Conservation (phyloP, 345 rosid species). For the Mangifera indica region DNA sequence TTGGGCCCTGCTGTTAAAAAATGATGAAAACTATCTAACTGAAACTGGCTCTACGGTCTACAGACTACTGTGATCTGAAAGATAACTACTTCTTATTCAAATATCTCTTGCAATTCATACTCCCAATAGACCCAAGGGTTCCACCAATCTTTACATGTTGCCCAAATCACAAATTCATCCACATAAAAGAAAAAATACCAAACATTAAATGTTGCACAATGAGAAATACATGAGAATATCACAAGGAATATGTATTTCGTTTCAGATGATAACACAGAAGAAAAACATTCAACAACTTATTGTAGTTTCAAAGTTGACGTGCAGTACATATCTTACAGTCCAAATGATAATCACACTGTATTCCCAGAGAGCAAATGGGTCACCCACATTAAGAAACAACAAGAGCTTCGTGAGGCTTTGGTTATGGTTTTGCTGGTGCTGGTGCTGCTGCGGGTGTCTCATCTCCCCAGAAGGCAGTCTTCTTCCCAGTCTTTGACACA, state of each 20-base stretch:
- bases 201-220: neutral
- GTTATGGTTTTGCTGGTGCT: constrained; percentile 32
- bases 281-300: constrained; percentile 14
- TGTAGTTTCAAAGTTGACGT: neutral
- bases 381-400: constrained; percentile 29
- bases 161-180: neutral
- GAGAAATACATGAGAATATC: neutral
- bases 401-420: constrained; percentile 34
- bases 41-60: neutral
- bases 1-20: too few relatives aligned
- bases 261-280: neutral
- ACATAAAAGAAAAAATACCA: neutral
- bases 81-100: neutral
- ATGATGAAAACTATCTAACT: neutral
- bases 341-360: constrained; percentile 1
- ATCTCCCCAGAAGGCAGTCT: constrained; percentile 75
- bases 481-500: constrained; percentile 81
- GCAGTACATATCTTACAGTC: neutral
- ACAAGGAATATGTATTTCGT: neutral
- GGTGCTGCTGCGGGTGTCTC: constrained; percentile 42
- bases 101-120: neutral
- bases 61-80: neutral
- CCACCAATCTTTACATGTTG: neutral
- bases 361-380: neutral
- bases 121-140: neutral